Conservation (phyloP, 202 grass and related monocot genomes). For the Cymbopogon flexuosus region DNA sequence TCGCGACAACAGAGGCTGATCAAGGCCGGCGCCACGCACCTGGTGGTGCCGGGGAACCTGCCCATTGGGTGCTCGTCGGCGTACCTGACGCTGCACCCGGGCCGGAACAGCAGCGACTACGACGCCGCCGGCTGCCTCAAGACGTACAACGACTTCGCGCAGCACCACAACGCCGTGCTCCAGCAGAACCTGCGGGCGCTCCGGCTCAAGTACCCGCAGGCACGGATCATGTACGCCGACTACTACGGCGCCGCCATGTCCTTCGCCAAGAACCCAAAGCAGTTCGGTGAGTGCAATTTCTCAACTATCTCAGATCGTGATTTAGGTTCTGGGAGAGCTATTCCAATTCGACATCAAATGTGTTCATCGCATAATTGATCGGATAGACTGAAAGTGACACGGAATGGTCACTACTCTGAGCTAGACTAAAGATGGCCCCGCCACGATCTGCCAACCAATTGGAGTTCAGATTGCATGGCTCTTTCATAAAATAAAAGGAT, state of each 20-base stretch:
- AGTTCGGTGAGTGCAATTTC: constrained; percentile 53
- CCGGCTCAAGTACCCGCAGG: constrained; percentile 47
- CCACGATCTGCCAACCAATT: constrained; percentile 14
- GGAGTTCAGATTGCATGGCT: constrained; percentile 4
- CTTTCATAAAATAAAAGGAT: constrained; percentile 12
- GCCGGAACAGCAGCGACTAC: constrained; percentile 57
- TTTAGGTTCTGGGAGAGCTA: background rate
- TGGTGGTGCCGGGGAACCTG: constrained; percentile 83
- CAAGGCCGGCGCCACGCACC: constrained; percentile 56
- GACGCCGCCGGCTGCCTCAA: constrained; percentile 58
- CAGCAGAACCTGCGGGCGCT: constrained; percentile 50
- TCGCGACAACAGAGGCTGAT: constrained; percentile 47
- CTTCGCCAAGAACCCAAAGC: constrained; percentile 60
- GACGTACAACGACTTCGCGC: constrained; percentile 69
- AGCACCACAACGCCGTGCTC: constrained; percentile 73
- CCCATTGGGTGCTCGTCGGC: constrained; percentile 74
- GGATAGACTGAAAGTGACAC: background rate
- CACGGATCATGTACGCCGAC: constrained; percentile 82
- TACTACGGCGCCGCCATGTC: constrained; percentile 77
- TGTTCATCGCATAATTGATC: constrained; percentile 14
- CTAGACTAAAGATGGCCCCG: background rate
- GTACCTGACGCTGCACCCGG: constrained; percentile 67
- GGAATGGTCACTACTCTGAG: background rate
- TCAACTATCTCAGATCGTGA: background rate
- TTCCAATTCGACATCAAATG: background rate